phyloP scores from a whole-genome alignment of 2,329 filamentous ascomycete species.

The Ophiostoma tasmaniense region DNA sequence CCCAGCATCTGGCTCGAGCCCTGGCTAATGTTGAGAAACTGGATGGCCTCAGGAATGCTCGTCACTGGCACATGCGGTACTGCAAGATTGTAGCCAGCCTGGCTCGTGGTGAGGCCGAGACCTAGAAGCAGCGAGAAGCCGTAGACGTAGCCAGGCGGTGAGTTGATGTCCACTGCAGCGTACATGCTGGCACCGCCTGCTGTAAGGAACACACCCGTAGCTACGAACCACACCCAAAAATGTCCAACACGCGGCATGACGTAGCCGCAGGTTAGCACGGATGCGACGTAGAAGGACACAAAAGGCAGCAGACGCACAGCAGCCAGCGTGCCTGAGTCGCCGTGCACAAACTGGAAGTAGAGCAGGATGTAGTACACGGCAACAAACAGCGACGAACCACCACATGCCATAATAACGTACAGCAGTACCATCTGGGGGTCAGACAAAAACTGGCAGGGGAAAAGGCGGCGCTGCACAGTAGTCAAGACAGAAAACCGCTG shows the following conservation, averaged over 20 bases:
- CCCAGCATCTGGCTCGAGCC: conserved; percentile 21
- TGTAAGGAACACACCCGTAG: conserved; percentile 29
- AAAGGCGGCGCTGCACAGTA: conserved; percentile 30
- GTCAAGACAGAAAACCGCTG: conserved; percentile 37
- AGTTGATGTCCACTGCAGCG: conserved; percentile 22
- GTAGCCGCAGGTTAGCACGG: conserved; percentile 29
- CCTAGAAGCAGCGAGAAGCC: conserved; percentile 33
- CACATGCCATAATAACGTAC: conserved; percentile 30
- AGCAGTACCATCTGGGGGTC: conserved; percentile 33
- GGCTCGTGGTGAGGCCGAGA: conserved; percentile 30
- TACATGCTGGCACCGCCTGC: conserved; percentile 31
- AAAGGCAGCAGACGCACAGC: conserved; percentile 34
- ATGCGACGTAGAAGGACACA: conserved; percentile 29
- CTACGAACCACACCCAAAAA: conserved; percentile 35
- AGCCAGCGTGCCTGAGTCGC: conserved; percentile 31
- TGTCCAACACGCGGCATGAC: conserved; percentile 29
- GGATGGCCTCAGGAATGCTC: conserved; percentile 26
- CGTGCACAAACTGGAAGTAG: conserved; percentile 41
- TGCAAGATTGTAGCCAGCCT: conserved; percentile 30
- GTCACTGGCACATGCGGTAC: conserved; percentile 23
- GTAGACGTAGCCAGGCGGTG: conserved; percentile 22
- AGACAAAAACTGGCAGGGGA: conserved; percentile 40
- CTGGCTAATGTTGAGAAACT: conserved; percentile 30
- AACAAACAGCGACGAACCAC: conserved; percentile 24
- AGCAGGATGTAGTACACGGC: conserved; percentile 43